These are phyloP conservation scores for Falciphora oryzae DNA, from an alignment of 2,329 filamentous ascomycete genomes.

Conservation along the genomic window DNA sequence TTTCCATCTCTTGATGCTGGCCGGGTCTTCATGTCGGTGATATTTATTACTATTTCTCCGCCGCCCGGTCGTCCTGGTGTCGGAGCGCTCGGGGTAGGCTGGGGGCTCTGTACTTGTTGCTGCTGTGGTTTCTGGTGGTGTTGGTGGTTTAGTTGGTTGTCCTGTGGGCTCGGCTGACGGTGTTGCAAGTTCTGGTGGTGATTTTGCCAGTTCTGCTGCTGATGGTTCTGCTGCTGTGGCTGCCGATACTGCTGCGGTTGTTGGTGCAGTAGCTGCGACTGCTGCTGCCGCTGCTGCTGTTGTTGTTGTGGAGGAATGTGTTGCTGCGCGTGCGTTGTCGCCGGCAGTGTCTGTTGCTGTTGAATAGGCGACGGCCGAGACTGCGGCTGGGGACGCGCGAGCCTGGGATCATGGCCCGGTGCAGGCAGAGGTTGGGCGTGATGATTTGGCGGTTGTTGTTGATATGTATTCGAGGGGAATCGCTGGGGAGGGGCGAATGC, in stretches of 20 bases:
- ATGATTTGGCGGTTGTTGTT: constrained; percentile 21
- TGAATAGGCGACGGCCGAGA: constrained; percentile 17
- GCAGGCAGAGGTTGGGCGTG: constrained; percentile 13
- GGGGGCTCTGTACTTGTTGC: not conserved
- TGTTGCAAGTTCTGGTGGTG: not conserved
- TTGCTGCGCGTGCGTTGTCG: constrained; percentile 23
- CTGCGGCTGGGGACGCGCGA: constrained; percentile 1
- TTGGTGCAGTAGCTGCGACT: constrained; percentile 15
- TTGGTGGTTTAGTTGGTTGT: not conserved
- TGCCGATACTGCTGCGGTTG: constrained; percentile 32
- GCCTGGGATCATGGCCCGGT: not conserved
- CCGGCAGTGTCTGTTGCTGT: constrained; percentile 19
- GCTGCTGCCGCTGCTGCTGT: constrained; percentile 16
- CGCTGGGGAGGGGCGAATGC: constrained; percentile 17
- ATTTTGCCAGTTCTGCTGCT: constrained; percentile 1
- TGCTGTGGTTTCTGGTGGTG: not conserved
- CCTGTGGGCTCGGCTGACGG: not conserved
- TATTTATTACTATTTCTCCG: constrained; percentile 5
- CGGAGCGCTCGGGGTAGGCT: too few species aligned
- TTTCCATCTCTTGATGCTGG: not conserved
- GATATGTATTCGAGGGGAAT: constrained; percentile 22
- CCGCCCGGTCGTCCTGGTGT: not conserved
- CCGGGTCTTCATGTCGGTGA: constrained; percentile 7
- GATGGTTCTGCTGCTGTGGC: constrained; percentile 20
- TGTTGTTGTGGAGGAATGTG: constrained; percentile 28